These are phyloP conservation scores for Salix udensis DNA, from an alignment of 345 rosid species.

Conservation along the genomic window DNA sequence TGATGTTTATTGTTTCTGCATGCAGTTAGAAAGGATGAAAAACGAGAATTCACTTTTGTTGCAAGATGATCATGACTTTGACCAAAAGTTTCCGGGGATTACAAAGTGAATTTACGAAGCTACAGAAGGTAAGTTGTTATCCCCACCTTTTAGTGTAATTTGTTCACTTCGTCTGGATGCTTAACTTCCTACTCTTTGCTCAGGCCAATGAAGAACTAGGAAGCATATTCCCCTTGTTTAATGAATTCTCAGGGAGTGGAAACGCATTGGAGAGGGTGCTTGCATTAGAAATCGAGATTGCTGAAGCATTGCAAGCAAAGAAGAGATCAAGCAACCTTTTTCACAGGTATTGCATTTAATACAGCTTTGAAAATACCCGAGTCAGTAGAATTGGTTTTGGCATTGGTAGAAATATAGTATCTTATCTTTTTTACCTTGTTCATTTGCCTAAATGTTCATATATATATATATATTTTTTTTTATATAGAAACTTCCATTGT, in stretches of 20 bases:
- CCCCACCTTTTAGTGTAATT: constrained; percentile 9
- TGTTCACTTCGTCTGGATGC: constrained; percentile 1
- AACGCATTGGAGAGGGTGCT: constrained; percentile 84
- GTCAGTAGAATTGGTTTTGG: background rate
- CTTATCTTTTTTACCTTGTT: background rate
- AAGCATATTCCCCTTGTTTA: constrained; percentile 60
- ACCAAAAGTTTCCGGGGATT: constrained; percentile 58
- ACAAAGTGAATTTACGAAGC: constrained; percentile 56
- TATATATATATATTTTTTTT: too few relatives aligned
- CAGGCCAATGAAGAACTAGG: constrained; percentile 90
- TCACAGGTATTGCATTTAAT: constrained; percentile 55
- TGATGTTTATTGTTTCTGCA: constrained; percentile 8
- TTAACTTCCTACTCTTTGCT: constrained; percentile 16
- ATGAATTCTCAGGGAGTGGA: constrained; percentile 50
- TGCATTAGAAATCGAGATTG: constrained; percentile 89
- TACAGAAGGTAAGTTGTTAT: constrained; percentile 55
- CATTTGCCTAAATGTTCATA: background rate
- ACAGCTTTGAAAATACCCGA: background rate
- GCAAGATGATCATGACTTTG: constrained; percentile 43
- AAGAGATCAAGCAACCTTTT: constrained; percentile 59
- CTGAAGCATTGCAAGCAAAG: constrained; percentile 75
- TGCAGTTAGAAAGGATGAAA: constrained; percentile 92
- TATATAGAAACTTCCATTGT: background rate
- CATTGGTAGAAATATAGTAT: background rate
- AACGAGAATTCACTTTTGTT: constrained; percentile 68